Base-by-base conservation (phyloP, 306 rosid species). In the Prunus mume region DNA sequence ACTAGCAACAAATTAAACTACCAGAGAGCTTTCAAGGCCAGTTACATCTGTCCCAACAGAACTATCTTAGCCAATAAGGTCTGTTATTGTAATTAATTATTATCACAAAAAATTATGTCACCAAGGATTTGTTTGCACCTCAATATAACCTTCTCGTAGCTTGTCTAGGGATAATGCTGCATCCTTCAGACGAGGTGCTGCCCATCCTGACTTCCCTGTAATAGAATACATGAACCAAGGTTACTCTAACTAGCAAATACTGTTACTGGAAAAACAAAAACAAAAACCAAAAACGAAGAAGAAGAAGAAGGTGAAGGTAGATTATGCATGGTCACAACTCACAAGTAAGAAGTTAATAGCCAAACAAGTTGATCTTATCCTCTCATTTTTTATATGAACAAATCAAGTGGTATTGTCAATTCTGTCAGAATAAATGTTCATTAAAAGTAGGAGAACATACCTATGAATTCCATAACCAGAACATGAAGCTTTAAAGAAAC, bases 141-240 rank as follows among this genome's bases (percentile, higher is more conserved):
- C 97, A 80, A 87, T 71, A 80, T 94, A 91, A 67, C 97, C 85
- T 88, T 94, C 98, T 22, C 92, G 90, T 52, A 94, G 78, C 90
- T 83, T 90, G 87, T 92, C 96, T 17, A 86, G 79, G 52, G 98
- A 94, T 76, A 90, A 88, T 68, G 86, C 86, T 67, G 96, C 97
- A 77, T 94, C 97, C 84, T 90, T 92, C 60, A 94, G 97, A 79
- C 93, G 95, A 65, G 97, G 98, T 3, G 98, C 98, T 15, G 97
- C 96, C 96, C 96, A 90, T 77, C 97, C 96, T 17, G 84, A 72
- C 77, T 84, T 94, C 79, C 98, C 97, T 94, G 84, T 14, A 60
- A 80, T 17, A 79, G 28, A 69, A 27, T 75, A 82, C 79, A 73
- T 56, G 8, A 56, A 69, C 63, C 78, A 76, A 50, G 12, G 72